Evolutionary conservation across 805 yeast genomes (phyloP).

Genomic region (Saccharomycopsis selenospora): DNA sequence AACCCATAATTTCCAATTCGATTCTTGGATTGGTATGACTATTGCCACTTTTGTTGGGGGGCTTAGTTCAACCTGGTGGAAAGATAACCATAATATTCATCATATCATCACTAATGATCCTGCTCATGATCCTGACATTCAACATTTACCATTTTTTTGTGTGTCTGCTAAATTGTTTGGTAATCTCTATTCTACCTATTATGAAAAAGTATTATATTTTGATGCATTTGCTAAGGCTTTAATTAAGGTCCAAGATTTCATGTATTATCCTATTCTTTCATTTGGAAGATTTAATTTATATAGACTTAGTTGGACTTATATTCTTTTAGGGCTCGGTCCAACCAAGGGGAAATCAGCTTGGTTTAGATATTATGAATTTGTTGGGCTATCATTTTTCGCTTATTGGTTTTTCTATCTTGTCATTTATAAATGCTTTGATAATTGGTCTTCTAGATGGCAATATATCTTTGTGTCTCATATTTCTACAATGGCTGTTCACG

Average conservation of each 20-base stretch:
- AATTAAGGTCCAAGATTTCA: slow-evolving; percentile 58
- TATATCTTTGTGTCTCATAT: slow-evolving; percentile 70
- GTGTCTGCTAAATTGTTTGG: slow-evolving; percentile 66
- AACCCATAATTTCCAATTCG: slow-evolving; percentile 71
- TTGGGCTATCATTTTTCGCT: slow-evolving; percentile 60
- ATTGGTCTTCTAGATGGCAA: slow-evolving; percentile 45
- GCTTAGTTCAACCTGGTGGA: slow-evolving; percentile 91
- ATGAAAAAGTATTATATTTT: slow-evolving; percentile 58
- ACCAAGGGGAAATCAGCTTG: slow-evolving; percentile 76
- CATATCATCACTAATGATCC: slow-evolving; percentile 90
- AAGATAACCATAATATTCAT: slow-evolving; percentile 87
- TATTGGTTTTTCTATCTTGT: slow-evolving; percentile 77
- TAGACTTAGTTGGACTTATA: slow-evolving; percentile 71
- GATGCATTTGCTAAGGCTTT: slow-evolving; percentile 55
- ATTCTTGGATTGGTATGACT: slow-evolving; percentile 63
- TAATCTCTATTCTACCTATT: slow-evolving; percentile 71
- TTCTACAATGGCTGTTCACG: slow-evolving; percentile 87
- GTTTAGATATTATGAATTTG: slow-evolving; percentile 72
- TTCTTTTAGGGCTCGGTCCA: slow-evolving; percentile 74
- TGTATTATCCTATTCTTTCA: slow-evolving; percentile 71
- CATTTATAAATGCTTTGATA: slow-evolving; percentile 44
- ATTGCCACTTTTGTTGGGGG: slow-evolving; percentile 85
- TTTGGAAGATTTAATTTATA: slow-evolving; percentile 85
- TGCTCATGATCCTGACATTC: slow-evolving; percentile 90
- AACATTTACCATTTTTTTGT: slow-evolving; percentile 86